Conservation (phyloP, 2,329 filamentous ascomycete species). For the Penicillium polonicum region DNA sequence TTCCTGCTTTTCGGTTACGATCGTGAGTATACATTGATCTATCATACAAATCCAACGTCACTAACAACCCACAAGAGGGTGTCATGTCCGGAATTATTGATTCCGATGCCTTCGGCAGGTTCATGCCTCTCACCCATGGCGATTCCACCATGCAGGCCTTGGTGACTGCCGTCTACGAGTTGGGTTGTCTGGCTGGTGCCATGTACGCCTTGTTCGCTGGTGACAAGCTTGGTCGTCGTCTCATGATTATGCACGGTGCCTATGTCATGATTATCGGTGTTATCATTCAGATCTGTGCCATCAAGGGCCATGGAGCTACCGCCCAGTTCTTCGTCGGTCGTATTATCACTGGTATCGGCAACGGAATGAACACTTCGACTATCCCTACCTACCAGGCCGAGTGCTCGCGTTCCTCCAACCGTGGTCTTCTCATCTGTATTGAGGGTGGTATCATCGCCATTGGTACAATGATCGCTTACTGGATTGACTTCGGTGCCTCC, state of each 20-base stretch:
- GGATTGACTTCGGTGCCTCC: slow-evolving; percentile 51
- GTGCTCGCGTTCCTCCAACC: slow-evolving; percentile 55
- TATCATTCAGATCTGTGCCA: slow-evolving; percentile 39
- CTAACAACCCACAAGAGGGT: slow-evolving; percentile 30
- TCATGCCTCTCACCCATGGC: slow-evolving; percentile 35
- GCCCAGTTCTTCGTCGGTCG: slow-evolving; percentile 56
- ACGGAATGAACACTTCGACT: slow-evolving; percentile 57
- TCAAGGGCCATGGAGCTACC: slow-evolving; percentile 35
- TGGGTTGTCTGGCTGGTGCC: slow-evolving; percentile 39
- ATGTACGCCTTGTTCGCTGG: slow-evolving; percentile 39
- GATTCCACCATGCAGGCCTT: slow-evolving; percentile 42
- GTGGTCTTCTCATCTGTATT: slow-evolving; percentile 62
- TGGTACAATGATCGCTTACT: slow-evolving; percentile 54
- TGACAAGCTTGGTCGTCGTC: slow-evolving; percentile 39
- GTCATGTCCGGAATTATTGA: slow-evolving; percentile 43
- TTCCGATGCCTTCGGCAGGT: slow-evolving; percentile 32
- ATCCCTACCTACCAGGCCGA: slow-evolving; percentile 57
- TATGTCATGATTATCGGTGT: slow-evolving; percentile 50
- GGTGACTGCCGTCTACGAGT: slow-evolving; percentile 35
- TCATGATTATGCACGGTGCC: slow-evolving; percentile 57
- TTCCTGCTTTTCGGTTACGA: slow-evolving; percentile 63
- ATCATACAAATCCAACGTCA: not conserved
- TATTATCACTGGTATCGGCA: slow-evolving; percentile 54
- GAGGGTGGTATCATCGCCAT: slow-evolving; percentile 55
- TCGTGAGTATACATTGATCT: slow-evolving; percentile 35